These are phyloP conservation scores for Pichia ethanolica DNA, from an alignment of 805 yeast genomes.

Conservation along the genomic window DNA sequence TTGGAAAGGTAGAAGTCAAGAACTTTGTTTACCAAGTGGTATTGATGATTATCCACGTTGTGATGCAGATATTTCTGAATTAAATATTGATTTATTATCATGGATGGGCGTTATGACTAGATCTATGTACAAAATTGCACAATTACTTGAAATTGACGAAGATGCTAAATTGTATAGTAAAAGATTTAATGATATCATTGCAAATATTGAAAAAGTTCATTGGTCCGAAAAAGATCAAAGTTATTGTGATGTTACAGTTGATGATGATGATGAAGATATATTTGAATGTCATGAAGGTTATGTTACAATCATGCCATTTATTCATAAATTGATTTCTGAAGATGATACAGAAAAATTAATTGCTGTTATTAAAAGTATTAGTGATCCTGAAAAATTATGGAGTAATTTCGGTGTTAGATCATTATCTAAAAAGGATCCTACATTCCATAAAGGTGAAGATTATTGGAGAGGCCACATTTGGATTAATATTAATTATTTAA, in stretches of 20 bases:
- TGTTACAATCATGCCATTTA: constrained; percentile 77
- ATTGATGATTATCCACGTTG: constrained; percentile 94
- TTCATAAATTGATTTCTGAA: constrained; percentile 54
- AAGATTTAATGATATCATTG: constrained; percentile 49
- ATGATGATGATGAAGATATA: constrained; percentile 59
- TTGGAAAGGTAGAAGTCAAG: constrained; percentile 87
- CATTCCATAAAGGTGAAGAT: constrained; percentile 73
- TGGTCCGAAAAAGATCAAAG: constrained; percentile 64
- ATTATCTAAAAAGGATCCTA: constrained; percentile 56
- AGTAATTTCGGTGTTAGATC: constrained; percentile 74
- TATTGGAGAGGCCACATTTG: constrained; percentile 96
- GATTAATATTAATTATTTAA: constrained; percentile 84
- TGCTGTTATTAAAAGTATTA: constrained; percentile 47
- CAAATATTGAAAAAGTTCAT: constrained; percentile 65
- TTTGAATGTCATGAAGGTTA: constrained; percentile 88
- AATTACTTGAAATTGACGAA: constrained; percentile 45
- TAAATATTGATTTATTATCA: constrained; percentile 80
- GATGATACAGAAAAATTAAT: constrained; percentile 37
- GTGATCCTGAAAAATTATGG: constrained; percentile 72
- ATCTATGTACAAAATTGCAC: constrained; percentile 70
- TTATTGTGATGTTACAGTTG: constrained; percentile 79
- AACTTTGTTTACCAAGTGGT: constrained; percentile 88
- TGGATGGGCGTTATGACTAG: constrained; percentile 94
- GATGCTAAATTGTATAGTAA: constrained; percentile 49
- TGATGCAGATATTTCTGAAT: constrained; percentile 78